Evolutionary conservation across 257 asterid species (phyloP).

Genomic region (Penstemon newberryi): DNA sequence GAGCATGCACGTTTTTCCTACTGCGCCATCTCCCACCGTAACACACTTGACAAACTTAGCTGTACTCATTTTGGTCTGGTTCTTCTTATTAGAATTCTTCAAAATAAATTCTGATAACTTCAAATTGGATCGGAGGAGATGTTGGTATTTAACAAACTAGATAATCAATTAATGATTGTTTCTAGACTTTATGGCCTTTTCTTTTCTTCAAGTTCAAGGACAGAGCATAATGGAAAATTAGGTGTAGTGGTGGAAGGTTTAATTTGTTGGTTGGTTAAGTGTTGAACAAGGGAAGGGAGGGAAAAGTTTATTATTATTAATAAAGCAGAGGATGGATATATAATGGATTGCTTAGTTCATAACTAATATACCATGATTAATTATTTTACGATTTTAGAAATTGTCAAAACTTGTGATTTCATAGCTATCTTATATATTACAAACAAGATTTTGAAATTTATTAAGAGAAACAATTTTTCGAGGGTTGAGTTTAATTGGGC

Average conservation of each 20-base stretch:
- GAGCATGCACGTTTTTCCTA: constrained; percentile 87
- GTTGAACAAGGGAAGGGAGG: constrained; percentile 44
- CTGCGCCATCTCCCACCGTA: constrained; percentile 85
- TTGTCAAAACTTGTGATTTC: not conserved
- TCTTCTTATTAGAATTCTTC: not conserved
- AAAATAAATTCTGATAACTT: not conserved
- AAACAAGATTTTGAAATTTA: too few species aligned
- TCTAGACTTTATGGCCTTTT: constrained; percentile 32
- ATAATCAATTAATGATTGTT: constrained; percentile 38
- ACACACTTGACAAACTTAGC: constrained; percentile 83
- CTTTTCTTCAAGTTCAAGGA: constrained; percentile 62
- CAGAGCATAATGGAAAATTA: constrained; percentile 34
- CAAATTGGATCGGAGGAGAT: not conserved
- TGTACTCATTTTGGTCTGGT: constrained; percentile 43
- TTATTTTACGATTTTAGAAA: not conserved
- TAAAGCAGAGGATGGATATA: constrained; percentile 17
- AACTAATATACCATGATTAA: constrained; percentile 38
- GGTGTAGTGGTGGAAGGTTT: constrained; percentile 49
- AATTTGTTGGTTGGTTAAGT: constrained; percentile 49
- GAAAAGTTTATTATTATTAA: not conserved
- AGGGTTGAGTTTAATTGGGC: too few species aligned
- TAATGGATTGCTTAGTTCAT: constrained; percentile 44
- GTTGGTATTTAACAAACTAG: constrained; percentile 31
- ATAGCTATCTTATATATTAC: too few species aligned
- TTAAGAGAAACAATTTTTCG: too few species aligned